Conservation (phyloP, 768 basidiomycete genomes). For the Termitomyces sp. region DNA sequence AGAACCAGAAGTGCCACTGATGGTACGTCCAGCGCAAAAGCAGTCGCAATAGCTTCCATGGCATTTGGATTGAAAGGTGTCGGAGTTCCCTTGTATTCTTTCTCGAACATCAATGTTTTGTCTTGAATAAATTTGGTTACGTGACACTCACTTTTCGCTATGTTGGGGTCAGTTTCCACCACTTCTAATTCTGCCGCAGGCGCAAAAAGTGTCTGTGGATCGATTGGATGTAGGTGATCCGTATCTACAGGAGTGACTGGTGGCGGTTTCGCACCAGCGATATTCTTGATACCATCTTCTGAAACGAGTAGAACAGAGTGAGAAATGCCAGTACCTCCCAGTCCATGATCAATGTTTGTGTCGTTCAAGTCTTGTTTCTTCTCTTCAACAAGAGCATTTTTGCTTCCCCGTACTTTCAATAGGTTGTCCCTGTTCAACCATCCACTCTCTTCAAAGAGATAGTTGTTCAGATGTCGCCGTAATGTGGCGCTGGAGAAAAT, state of each 20-base stretch:
- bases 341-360: conserved; percentile 7
- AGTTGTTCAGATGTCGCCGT: conserved; percentile 47
- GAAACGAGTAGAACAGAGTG: conserved; percentile 66
- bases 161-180: conserved; percentile 14
- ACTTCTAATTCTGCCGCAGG: conserved; percentile 8
- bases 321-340: conserved; percentile 20
- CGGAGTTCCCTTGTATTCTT: conserved; percentile 42
- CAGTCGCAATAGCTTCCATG: conserved; percentile 66
- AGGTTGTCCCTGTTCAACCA: conserved; percentile 51
- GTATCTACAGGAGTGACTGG: not conserved
- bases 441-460: conserved; percentile 52
- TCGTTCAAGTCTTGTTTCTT: not conserved
- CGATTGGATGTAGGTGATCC: conserved; percentile 9
- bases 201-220: conserved; percentile 17
- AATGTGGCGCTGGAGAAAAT: conserved; percentile 73
- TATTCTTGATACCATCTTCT: conserved; percentile 52
- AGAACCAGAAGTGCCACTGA: conserved; percentile 64
- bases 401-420: conserved; percentile 33
- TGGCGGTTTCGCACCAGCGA: conserved; percentile 38
- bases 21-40: conserved; percentile 73
- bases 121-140: not conserved
- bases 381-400: not conserved
- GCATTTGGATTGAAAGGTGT: conserved; percentile 53
- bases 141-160: conserved; percentile 21
- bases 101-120: conserved; percentile 27